These are phyloP conservation scores for Kokia cookei DNA, from an alignment of 441 rosid genomes.

Conservation along the genomic window DNA sequence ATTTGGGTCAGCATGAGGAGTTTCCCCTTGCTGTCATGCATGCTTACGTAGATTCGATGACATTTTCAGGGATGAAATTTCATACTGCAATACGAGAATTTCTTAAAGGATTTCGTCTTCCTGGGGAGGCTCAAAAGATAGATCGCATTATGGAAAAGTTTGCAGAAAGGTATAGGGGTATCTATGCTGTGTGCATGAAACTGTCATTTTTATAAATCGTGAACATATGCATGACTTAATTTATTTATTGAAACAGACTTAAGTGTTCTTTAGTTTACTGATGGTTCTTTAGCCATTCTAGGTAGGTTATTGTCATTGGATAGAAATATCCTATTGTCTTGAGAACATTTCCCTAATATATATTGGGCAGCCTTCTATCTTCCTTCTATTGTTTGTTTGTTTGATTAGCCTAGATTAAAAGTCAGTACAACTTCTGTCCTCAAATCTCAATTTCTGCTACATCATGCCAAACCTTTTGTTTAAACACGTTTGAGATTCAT, in stretches of 20 bases:
- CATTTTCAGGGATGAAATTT: constrained; percentile 91
- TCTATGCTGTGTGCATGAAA: background rate
- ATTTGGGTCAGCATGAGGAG: constrained; percentile 96
- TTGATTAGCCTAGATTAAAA: constrained; percentile 3
- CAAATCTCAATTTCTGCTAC: background rate
- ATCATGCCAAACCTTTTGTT: background rate
- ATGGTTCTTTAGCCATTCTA: background rate
- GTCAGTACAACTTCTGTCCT: background rate
- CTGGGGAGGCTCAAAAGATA: constrained; percentile 99
- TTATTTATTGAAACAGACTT: background rate
- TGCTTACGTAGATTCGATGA: constrained; percentile 90
- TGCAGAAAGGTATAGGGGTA: constrained; percentile 77
- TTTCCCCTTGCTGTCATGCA: constrained; percentile 99
- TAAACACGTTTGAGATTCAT: background rate
- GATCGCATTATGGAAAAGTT: constrained; percentile 99
- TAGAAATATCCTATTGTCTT: background rate
- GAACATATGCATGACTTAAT: background rate
- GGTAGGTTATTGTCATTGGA: background rate
- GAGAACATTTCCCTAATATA: background rate
- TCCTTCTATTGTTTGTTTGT: background rate
- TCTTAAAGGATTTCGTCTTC: constrained; percentile 97
- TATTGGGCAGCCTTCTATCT: background rate
- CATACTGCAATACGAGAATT: constrained; percentile 88
- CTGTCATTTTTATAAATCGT: background rate
- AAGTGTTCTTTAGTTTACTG: background rate